These are phyloP conservation scores for Verbascum thapsus DNA, from an alignment of 257 asterid species.

Conservation along the genomic window DNA sequence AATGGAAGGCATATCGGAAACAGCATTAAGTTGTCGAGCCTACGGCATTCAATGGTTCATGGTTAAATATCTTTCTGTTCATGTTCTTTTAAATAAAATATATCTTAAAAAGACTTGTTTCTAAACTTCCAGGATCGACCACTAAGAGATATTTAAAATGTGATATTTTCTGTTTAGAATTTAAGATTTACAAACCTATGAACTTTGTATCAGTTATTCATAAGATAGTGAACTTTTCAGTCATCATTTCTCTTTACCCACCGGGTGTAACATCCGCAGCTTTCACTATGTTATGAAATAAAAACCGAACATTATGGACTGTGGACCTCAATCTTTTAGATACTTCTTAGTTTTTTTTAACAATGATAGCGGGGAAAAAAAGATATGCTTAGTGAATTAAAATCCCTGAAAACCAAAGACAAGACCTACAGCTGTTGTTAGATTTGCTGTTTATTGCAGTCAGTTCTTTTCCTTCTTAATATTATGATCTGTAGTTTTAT, in stretches of 20 bases:
- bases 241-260: no score
- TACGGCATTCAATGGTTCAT: neutral
- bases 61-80: slow-evolving; percentile 22
- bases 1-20: slow-evolving; percentile 3
- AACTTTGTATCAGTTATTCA: neutral
- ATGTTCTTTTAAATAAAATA: neutral
- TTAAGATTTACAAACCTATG: neutral
- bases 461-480: neutral
- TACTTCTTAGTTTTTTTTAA: neutral
- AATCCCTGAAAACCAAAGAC: slow-evolving; percentile 4
- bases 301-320: neutral
- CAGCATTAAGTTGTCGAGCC: slow-evolving; percentile 6
- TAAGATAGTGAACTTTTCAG: neutral
- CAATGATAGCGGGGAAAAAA: neutral
- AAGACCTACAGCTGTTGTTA: neutral
- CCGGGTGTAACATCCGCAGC: neutral
- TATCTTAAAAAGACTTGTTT: neutral
- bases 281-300: neutral
- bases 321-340: slow-evolving; percentile 3
- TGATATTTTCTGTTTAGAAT: neutral
- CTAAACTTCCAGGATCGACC: slow-evolving; percentile 20
- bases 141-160: neutral
- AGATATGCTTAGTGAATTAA: slow-evolving; percentile 5
- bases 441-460: no score
- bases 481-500: no score